Evolutionary conservation across 1,139 yeast species (phyloP).

Genomic region (Geotrichum phurueaensis): DNA sequence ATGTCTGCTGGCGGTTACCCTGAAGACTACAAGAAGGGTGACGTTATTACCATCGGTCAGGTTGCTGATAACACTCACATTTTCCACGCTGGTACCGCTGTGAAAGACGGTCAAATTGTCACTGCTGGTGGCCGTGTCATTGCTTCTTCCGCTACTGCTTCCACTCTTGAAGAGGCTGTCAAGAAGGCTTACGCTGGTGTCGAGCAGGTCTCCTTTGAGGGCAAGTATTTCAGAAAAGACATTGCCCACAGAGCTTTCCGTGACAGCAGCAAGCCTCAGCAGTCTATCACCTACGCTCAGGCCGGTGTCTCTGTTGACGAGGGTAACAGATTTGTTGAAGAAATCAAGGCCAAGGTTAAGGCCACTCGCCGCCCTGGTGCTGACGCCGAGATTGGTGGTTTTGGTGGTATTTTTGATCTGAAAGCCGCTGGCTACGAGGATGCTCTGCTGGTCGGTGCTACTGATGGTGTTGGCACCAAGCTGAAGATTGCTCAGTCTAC

Average conservation of each 20-base stretch:
- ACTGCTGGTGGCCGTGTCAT: constrained; percentile 97
- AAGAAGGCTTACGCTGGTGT: constrained; percentile 82
- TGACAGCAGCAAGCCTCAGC: constrained; percentile 37
- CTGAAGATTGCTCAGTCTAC: constrained; percentile 88
- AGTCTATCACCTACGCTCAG: constrained; percentile 67
- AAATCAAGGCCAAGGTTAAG: constrained; percentile 83
- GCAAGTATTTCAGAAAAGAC: constrained; percentile 81
- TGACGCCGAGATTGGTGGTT: constrained; percentile 97
- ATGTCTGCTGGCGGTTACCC: constrained; percentile 98
- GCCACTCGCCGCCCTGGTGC: constrained; percentile 97
- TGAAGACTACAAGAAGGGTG: constrained; percentile 77
- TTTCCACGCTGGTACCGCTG: constrained; percentile 91
- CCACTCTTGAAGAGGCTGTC: constrained; percentile 72
- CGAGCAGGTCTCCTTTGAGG: constrained; percentile 60
- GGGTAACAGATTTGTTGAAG: constrained; percentile 84
- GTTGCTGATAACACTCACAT: constrained; percentile 52
- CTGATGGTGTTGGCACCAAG: constrained; percentile 99
- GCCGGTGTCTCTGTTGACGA: constrained; percentile 98
- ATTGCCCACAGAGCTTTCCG: constrained; percentile 95
- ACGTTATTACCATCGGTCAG: constrained; percentile 57
- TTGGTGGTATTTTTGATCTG: constrained; percentile 93
- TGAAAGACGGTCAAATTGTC: constrained; percentile 52
- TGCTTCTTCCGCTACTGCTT: constrained; percentile 84
- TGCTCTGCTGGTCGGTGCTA: constrained; percentile 89
- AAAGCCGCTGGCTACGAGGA: constrained; percentile 77